phyloP scores from a whole-genome alignment of 139 green algal species.

The Astrephomene gubernaculifera region DNA sequence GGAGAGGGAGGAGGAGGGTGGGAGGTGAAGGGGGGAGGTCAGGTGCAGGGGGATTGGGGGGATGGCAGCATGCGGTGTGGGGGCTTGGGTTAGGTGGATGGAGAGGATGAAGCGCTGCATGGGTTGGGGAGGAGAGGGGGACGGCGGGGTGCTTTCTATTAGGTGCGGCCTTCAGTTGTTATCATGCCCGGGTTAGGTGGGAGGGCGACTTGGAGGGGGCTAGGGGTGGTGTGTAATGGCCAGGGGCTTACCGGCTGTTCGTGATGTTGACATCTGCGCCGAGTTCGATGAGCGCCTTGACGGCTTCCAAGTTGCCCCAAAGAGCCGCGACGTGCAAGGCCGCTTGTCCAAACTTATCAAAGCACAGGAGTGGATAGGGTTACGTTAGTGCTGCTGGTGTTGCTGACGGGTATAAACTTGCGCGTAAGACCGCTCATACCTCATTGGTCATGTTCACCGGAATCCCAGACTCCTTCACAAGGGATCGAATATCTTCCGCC shows the following conservation, averaged over 20 bases:
- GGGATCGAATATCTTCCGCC: conserved; percentile 27
- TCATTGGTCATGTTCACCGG: conserved; percentile 49
- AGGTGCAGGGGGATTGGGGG: neutral
- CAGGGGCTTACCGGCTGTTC: conserved; percentile 56
- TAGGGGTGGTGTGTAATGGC: no score
- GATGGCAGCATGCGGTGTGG: no score
- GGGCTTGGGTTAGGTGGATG: no score
- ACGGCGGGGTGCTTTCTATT: no score
- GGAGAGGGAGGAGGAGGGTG: neutral
- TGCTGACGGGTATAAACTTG: neutral
- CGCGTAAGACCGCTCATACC: conserved; percentile 26
- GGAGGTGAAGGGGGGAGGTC: neutral
- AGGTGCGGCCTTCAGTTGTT: no score
- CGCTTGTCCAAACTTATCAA: conserved; percentile 70
- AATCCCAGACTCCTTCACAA: conserved; percentile 31
- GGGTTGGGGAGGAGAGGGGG: no score
- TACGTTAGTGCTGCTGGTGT: neutral
- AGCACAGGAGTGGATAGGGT: no score
- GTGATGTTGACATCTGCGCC: conserved; percentile 60
- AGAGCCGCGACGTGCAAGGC: conserved; percentile 67
- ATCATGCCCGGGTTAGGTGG: no score
- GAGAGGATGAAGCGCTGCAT: no score
- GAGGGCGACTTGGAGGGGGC: no score
- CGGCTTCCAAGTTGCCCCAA: conserved; percentile 53
- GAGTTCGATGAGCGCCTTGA: conserved; percentile 57